Base-by-base conservation (phyloP, 2,329 filamentous ascomycete species). In the Paraphaeosphaeria sporulosa region DNA sequence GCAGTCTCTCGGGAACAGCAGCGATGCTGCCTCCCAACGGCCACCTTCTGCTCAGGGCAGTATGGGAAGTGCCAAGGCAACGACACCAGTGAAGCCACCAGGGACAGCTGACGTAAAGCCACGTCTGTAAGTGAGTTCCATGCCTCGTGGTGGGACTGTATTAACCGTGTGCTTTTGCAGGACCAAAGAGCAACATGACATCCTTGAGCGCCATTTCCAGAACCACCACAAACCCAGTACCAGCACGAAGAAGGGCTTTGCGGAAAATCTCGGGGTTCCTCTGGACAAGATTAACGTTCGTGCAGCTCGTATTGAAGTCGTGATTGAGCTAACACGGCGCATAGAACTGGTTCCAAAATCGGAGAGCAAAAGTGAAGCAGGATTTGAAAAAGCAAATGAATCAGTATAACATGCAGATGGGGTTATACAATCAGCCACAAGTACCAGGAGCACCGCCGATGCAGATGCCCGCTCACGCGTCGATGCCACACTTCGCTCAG, bases 281-380 rank as follows among this genome's bases (percentile, higher is more conserved):
- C 71, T 84, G 58, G 82, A 84, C 71, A 84, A 84, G 75, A 82
- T 84, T 71, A 84, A 84, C 64, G 82, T 83, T 70, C 73, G 82
- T 80, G 21, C 47, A n/a, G 54, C n/a, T 19, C 21, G 17, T 36
- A 12, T 42, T 32, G 25, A 36, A 30, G 42, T 42, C 47, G 8
- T 7, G 1, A 12, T n/a, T 3, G 25, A 27, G 69, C 78, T 81
- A 74, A 81, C 66, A 46, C 27, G 38, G 30, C 36, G 19, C 19
- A 58, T 64, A 84, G 82, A 84, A 84, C 67, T 84, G 82, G 82
- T 84, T 84, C 65, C 82, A 84, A 69, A 84, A 84, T 67, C 80
- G 82, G 51, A 70, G 82, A 62, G 82, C 82, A 56, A 84, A 84
- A 64, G 80, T 82, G 48, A 84, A 84, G 74, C 82, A 84, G 64